Evolutionary conservation across 257 asterid genomes (phyloP), one percentile per base, ranked within the genome.

Genomic region (Solanum rostratum): DNA sequence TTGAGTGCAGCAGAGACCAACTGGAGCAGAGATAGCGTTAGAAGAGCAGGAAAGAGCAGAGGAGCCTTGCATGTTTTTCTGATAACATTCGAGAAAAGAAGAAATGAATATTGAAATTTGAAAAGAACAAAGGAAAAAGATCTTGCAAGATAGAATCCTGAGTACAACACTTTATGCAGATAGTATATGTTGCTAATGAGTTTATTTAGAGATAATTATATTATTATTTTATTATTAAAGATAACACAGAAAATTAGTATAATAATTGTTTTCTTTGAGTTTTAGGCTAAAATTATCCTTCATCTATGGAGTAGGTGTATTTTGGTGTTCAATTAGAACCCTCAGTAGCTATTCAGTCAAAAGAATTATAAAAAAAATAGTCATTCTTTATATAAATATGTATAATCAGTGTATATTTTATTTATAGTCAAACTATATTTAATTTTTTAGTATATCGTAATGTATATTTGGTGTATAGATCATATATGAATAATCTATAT

Each of bases 41-140:
- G 95, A 85, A 82, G 91, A 89, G 86, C 91, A 87, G 24, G 88
- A 78, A 62, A 88, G 80, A 80, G 84, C 80, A 14, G 95, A 91
- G 76, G 88, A 88, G 84, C 88, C 84, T 74, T 81, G 91, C 97
- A 94, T 94, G 69, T 49, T 71, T 81, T 27, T 37, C 29, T 60
- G 60, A 80, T 12, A 71, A 52, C 50, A 54, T 20, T 15, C 10
- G 1, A 15, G 3, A 1, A 74, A 74, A 22, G 14, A 76, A 45
- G 43, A 74, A 45, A 10, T 3, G 43, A 1, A 9, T 76, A 15
- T 6, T 68, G 14, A 68, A 68, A 68, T 76, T 46, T 46, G 43
- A 74, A 24, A 46, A 46, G 19, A 74, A 22, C 4, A 41, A 43
- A 0, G 19, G 49, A 19, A 11, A 74, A 46, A 45, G 15, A 45